Conservation (phyloP, 208 protist species). For the Trypanosoma cruzi region DNA sequence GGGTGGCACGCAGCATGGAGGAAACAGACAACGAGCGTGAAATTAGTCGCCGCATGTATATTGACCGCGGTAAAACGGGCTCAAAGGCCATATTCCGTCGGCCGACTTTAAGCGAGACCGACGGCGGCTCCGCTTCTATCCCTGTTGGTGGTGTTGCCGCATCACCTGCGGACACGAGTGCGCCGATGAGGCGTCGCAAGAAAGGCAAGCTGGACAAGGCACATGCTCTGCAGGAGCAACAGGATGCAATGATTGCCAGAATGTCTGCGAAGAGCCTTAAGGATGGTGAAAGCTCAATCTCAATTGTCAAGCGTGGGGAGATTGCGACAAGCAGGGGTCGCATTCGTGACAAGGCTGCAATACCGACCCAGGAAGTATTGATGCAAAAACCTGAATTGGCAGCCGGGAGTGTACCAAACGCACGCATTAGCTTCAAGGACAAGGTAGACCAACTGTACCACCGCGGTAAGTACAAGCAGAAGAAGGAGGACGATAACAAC, state of each 20-base stretch:
- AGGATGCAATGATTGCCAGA: slow-evolving; percentile 62
- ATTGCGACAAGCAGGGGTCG: slow-evolving; percentile 36
- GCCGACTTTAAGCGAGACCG: slow-evolving; percentile 44
- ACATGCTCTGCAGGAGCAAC: slow-evolving; percentile 78
- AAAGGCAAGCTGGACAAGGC: slow-evolving; percentile 54
- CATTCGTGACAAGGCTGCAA: slow-evolving; percentile 55
- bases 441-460: slow-evolving; percentile 62
- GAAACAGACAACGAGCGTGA: slow-evolving; percentile 83
- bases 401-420: slow-evolving; percentile 37
- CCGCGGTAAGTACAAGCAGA: slow-evolving; percentile 66
- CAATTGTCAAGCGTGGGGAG: slow-evolving; percentile 56
- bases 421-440: slow-evolving; percentile 41
- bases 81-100: slow-evolving; percentile 79
- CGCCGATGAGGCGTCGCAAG: slow-evolving; percentile 62
- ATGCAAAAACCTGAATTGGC: slow-evolving; percentile 54
- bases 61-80: slow-evolving; percentile 87
- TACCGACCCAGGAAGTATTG: slow-evolving; percentile 64
- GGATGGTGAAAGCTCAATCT: slow-evolving; percentile 24
- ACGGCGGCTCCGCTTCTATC: slow-evolving; percentile 10
- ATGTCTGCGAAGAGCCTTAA: slow-evolving; percentile 34
- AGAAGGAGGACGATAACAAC: slow-evolving; percentile 32
- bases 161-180: slow-evolving; percentile 11
- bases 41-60: slow-evolving; percentile 81
- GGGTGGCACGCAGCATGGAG: slow-evolving; percentile 88
- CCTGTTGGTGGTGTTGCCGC: slow-evolving; percentile 1